phyloP scores from a whole-genome alignment of 2,329 filamentous ascomycete genomes.

The Alternaria sp. region DNA sequence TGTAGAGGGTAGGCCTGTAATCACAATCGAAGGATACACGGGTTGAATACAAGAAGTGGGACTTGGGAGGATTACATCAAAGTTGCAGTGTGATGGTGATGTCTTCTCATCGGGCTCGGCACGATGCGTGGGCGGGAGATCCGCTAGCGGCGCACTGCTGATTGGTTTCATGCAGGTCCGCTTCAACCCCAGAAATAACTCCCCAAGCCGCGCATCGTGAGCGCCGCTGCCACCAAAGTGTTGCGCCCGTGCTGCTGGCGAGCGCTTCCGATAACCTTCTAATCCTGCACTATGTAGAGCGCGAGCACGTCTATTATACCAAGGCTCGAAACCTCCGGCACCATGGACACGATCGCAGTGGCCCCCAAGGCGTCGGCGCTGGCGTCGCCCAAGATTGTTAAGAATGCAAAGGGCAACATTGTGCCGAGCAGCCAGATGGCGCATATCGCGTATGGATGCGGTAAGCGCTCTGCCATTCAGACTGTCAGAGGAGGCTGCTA shows the following conservation, averaged over 20 bases:
- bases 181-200: constrained; percentile 28
- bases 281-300: constrained; percentile 15
- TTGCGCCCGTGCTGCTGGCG: constrained; percentile 5
- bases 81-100: not conserved
- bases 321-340: constrained; percentile 17
- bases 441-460: constrained; percentile 52
- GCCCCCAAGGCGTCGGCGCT: constrained; percentile 49
- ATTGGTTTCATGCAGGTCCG: constrained; percentile 44
- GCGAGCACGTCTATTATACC: not conserved
- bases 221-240: not conserved
- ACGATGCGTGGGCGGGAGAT: constrained; percentile 19
- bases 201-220: constrained; percentile 16
- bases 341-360: constrained; percentile 50
- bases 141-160: constrained; percentile 33
- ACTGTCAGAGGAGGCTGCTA: constrained; percentile 15
- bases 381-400: constrained; percentile 53
- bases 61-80: not conserved
- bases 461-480: constrained; percentile 31
- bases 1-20: not conserved
- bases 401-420: constrained; percentile 51
- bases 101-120: not conserved
- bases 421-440: constrained; percentile 49
- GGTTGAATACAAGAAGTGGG: not conserved
- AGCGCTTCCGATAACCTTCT: not conserved
- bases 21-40: not conserved